Evolutionary conservation across 495 filamentous ascomycete species (phyloP).

Genomic region (Lasiosphaeria hispida): DNA sequence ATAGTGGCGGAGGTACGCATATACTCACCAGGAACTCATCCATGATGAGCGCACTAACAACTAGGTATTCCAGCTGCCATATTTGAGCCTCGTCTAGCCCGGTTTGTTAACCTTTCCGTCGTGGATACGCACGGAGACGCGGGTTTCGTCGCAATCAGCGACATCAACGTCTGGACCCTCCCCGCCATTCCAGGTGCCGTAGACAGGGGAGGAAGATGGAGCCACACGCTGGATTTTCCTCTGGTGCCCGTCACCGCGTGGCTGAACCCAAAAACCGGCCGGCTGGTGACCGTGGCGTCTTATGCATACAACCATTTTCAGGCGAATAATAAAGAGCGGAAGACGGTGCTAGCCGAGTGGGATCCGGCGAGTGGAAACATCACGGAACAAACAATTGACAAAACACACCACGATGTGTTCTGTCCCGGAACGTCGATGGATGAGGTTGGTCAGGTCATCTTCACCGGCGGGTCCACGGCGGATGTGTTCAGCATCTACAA

Average conservation of each 20-base stretch:
- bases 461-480: conserved; percentile 40
- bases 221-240: conserved; percentile 7
- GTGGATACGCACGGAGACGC: background rate
- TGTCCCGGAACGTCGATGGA: conserved; percentile 58
- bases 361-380: conserved; percentile 33
- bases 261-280: conserved; percentile 5
- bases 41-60: too few species aligned
- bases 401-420: conserved; percentile 57
- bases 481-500: conserved; percentile 4
- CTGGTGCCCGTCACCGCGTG: conserved; percentile 11
- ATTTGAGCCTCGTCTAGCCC: conserved; percentile 7
- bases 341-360: conserved; percentile 47
- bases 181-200: background rate
- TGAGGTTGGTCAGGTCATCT: conserved; percentile 48
- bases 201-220: conserved; percentile 3
- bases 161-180: conserved; percentile 11
- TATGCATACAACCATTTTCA: background rate
- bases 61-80: background rate
- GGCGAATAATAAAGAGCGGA: conserved; percentile 16
- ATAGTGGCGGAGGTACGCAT: background rate
- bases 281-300: conserved; percentile 4
- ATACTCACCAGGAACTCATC: too few species aligned
- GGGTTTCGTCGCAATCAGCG: conserved; percentile 9
- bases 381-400: conserved; percentile 37
- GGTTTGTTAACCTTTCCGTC: background rate